phyloP scores from a whole-genome alignment of 345 rosid genomes.

The Salix viminalis region DNA sequence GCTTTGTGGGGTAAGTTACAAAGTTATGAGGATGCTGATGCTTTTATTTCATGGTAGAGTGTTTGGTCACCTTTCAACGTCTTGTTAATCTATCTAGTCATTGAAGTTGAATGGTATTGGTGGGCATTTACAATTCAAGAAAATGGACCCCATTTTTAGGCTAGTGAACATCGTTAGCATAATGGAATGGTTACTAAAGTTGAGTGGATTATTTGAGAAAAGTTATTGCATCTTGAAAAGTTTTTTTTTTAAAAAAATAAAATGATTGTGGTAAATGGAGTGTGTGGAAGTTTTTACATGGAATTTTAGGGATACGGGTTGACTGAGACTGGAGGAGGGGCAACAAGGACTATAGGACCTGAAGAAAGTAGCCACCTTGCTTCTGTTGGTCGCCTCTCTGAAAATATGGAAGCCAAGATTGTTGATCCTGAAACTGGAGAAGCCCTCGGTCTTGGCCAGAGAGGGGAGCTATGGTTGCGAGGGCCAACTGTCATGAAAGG shows the following conservation, averaged over 20 bases:
- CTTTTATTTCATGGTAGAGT: neutral
- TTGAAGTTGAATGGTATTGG: neutral
- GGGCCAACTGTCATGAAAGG: constrained; percentile 84
- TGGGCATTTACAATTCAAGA: neutral
- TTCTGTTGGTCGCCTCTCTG: constrained; percentile 71
- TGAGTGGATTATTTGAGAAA: neutral
- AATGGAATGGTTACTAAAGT: neutral
- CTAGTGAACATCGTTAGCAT: neutral
- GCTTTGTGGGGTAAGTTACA: neutral
- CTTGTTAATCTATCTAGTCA: neutral
- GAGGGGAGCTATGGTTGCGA: constrained; percentile 85
- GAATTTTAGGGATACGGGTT: constrained; percentile 77
- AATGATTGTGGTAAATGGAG: neutral
- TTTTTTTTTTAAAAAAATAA: neutral
- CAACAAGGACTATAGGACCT: constrained; percentile 39
- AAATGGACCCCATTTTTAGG: neutral
- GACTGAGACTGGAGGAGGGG: constrained; percentile 78
- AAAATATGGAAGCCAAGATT: constrained; percentile 69
- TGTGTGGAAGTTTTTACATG: neutral
- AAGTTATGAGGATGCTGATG: too few species aligned
- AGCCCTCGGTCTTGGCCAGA: constrained; percentile 63
- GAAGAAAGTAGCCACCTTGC: constrained; percentile 49
- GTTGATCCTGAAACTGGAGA: constrained; percentile 74
- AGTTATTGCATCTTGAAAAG: neutral
- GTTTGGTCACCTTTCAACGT: neutral